Evolutionary conservation across 139 green algal genomes (phyloP).

Genomic region (Volvox reticuliferus): DNA sequence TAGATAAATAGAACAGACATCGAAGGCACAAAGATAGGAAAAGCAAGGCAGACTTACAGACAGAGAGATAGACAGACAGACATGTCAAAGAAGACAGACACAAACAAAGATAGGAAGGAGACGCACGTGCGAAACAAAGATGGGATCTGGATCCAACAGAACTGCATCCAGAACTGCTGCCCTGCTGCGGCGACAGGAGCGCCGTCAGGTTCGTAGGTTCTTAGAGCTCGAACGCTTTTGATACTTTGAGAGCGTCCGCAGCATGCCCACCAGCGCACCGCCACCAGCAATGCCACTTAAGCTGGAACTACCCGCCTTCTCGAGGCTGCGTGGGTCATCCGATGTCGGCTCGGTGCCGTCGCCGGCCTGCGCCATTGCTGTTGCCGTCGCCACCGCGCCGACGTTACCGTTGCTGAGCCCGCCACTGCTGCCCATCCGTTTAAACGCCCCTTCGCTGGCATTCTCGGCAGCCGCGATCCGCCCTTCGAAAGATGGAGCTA

Average conservation of each 20-base stretch:
- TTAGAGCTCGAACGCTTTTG: no score
- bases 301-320: background rate
- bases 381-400: background rate
- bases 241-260: no score
- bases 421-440: background rate
- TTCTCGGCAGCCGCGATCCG: background rate
- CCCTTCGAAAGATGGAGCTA: background rate
- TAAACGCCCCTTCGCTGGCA: background rate
- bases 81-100: background rate
- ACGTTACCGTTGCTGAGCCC: background rate
- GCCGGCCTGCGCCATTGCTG: background rate
- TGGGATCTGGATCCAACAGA: no score
- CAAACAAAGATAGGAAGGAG: background rate
- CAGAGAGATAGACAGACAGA: no score
- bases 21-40: no score
- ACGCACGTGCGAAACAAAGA: no score
- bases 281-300: background rate
- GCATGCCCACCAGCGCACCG: no score
- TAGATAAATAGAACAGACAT: no score
- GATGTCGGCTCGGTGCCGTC: background rate
- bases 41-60: no score
- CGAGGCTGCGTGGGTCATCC: background rate
- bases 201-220: no score
- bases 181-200: background rate
- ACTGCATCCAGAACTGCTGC: background rate